A percentile compares a stretch with the other conserved stretches of the same genome.
phyloP scores from a whole-genome alignment of 73 alveolate genomes.

The Tetrahymena thermophila region DNA sequence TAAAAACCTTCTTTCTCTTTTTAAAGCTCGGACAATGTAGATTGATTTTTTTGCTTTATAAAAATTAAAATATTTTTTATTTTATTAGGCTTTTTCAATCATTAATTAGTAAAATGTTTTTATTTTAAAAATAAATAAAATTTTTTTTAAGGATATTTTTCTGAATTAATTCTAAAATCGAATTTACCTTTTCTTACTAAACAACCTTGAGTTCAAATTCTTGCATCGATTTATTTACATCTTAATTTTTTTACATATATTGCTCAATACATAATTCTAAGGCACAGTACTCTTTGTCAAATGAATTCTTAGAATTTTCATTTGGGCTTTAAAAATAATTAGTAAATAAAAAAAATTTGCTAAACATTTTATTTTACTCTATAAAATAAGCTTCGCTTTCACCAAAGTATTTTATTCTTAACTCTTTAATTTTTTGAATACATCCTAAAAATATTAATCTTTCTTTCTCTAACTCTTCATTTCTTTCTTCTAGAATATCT shows the following conservation, averaged over 20 bases:
- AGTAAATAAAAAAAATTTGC: not conserved
- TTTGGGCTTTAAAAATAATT: not conserved
- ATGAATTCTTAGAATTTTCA: not conserved
- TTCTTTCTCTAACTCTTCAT: not conserved
- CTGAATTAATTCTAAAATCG: too few relatives aligned
- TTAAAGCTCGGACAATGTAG: not conserved
- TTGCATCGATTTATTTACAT: not conserved
- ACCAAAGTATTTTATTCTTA: not conserved
- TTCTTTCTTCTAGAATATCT: not conserved
- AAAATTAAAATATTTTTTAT: not conserved
- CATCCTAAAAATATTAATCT: not conserved
- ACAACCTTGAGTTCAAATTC: not conserved
- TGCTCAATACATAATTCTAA: not conserved
- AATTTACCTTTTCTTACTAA: not conserved
- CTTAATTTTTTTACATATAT: not conserved
- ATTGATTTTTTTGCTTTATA: not conserved
- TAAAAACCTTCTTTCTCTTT: not conserved
- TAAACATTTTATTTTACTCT: not conserved
- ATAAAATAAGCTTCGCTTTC: not conserved
- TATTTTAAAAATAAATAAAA: too few relatives aligned
- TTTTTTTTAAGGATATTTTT: not conserved
- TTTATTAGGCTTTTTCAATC: too few relatives aligned
- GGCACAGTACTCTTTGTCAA: not conserved
- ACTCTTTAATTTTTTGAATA: not conserved
- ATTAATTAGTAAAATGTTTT: too few relatives aligned